Evolutionary conservation across 768 basidiomycete genomes (phyloP), one percentile per base, ranked within the genome.

Genomic region (Suillus bovinus): DNA sequence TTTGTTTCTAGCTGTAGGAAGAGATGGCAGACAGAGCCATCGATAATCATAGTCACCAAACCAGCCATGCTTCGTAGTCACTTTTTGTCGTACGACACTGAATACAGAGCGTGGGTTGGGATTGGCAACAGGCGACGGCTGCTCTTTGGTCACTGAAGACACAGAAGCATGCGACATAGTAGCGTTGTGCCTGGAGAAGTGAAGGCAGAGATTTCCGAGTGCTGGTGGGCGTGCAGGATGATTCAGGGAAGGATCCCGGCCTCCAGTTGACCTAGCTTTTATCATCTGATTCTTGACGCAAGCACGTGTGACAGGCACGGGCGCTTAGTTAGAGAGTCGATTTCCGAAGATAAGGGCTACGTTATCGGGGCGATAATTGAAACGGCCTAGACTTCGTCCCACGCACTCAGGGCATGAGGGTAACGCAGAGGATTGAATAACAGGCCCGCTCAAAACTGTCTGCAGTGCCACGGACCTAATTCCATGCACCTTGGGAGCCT

Each of bases 1-100:
- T 20, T 76, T 71, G 17, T 61, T 62, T 34, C 61, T 69, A 20
- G 77, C 74, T 27, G 70, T 71, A 0, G 92, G 92, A 0, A 91
- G 77, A 1, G 78, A 74, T 3, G 92, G 91, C 22, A 79, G 82
- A 70, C 91, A 93, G 60, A 92, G 81, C 84, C 85, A 88, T 9
- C 76, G 81, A 69, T 90, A 93, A 76, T 93, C 85, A 70, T 93
- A 94, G 70, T 89, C 88, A 0, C 92, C 92, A n/a, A 93, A 61
- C 92, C 92, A 94, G 9, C 91, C 91, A 49, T 87, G 76, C 64
- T 74, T 77, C 2, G 83, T 82, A 6, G 81, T 81, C 52, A 82
- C 34, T 69, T 82, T 83, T 44, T 60, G 69, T 16, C 67, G 69
- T 36, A 77, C 39, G 39, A 58, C 31, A 9, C 59, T 50, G 1